Conservation (phyloP, 331 rosid species). For the Prunus yedoensis region DNA sequence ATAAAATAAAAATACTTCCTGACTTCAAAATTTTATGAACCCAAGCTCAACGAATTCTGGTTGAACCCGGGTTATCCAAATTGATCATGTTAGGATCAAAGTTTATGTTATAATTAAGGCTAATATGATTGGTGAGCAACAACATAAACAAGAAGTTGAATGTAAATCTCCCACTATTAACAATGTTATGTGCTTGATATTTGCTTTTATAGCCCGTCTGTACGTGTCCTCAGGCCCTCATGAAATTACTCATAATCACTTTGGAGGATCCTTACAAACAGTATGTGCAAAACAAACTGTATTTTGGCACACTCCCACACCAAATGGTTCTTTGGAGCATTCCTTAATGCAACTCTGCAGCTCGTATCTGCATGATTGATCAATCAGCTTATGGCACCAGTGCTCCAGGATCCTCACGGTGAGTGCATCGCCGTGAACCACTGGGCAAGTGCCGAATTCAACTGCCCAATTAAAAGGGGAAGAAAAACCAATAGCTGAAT, state of each 20-base stretch:
- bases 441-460: conserved; percentile 18
- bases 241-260: background rate
- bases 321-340: conserved; percentile 42
- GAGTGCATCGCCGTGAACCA: background rate
- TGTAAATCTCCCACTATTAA: background rate
- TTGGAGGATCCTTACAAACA: conserved; percentile 33
- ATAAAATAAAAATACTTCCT: no score
- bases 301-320: conserved; percentile 37
- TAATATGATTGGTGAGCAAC: background rate
- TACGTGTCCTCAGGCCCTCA: no score
- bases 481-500: no score
- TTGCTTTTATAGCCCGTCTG: no score
- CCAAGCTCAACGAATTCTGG: no score
- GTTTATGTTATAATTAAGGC: no score
- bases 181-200: background rate
- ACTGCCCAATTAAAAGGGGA: background rate
- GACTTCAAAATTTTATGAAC: no score
- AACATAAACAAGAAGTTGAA: background rate
- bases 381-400: conserved; percentile 37
- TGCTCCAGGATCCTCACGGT: conserved; percentile 49
- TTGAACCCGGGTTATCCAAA: no score
- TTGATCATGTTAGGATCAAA: no score
- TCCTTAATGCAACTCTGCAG: conserved; percentile 30
- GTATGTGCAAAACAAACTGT: conserved; percentile 39
- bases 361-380: conserved; percentile 29